Percentiles rank a stretch among this genome's conserved stretches.
Conservation (phyloP, 306 rosid species). For the Casuarina equisetifolia region DNA sequence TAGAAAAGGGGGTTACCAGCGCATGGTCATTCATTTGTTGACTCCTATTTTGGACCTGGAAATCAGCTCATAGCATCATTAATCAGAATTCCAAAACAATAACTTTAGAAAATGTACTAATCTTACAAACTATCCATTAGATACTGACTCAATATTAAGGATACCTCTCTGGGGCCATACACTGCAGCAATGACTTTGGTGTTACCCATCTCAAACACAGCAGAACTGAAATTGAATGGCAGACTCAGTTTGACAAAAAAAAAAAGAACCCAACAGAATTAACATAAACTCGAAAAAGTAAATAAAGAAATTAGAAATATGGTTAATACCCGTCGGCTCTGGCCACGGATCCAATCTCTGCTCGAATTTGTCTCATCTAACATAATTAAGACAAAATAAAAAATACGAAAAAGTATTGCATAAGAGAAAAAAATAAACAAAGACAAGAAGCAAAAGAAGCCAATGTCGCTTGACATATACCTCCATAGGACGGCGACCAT, state of each 20-base stretch:
- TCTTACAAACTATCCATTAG: background rate
- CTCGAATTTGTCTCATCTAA: constrained; percentile 91
- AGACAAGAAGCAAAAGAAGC: background rate
- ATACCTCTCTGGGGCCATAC: constrained; percentile 91
- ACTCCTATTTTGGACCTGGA: constrained; percentile 78
- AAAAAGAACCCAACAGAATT: background rate
- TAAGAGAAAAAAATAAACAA: background rate
- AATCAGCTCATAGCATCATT: background rate
- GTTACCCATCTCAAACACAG: constrained; percentile 89
- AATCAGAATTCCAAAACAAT: background rate
- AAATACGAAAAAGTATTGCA: background rate
- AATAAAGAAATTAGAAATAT: background rate
- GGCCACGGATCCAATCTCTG: constrained; percentile 80
- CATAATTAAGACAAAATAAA: background rate
- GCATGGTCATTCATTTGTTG: constrained; percentile 70
- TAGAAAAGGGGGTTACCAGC: constrained; percentile 44
- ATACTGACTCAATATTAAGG: background rate
- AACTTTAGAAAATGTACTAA: background rate
- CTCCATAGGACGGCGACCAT: constrained; percentile 82
- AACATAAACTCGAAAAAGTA: background rate
- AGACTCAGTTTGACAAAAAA: background rate
- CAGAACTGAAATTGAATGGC: constrained; percentile 51
- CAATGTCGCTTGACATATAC: constrained; percentile 35
- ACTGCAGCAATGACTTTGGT: constrained; percentile 93
- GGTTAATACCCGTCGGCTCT: constrained; percentile 74